Conservation (phyloP, 768 basidiomycete genomes). For the Steccherinum ochraceum region DNA sequence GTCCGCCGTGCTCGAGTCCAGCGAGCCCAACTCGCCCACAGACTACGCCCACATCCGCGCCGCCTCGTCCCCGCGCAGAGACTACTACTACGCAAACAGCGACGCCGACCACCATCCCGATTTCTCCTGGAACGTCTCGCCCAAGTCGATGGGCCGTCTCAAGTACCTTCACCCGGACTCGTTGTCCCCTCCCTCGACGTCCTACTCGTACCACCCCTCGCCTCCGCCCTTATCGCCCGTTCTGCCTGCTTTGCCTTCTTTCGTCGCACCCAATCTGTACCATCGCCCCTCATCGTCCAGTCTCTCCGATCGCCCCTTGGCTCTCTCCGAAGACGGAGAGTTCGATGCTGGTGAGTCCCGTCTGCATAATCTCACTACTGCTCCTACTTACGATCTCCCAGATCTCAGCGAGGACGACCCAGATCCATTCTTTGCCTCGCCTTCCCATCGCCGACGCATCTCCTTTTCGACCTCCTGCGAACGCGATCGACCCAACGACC, state of each 20-base stretch:
- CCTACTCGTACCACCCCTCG: too few species aligned
- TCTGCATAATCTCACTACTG: background rate
- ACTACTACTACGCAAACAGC: background rate
- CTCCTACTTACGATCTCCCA: background rate
- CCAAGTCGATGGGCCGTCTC: background rate
- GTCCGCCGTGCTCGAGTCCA: background rate
- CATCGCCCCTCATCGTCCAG: background rate
- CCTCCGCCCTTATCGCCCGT: too few species aligned
- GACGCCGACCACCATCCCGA: background rate
- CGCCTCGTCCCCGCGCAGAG: background rate
- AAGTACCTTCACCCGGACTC: background rate
- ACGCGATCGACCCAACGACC: background rate
- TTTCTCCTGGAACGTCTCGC: background rate
- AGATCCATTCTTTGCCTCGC: background rate
- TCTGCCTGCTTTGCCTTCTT: too few species aligned
- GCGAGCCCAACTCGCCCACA: background rate
- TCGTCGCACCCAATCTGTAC: background rate
- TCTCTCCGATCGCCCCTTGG: background rate
- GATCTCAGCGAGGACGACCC: background rate
- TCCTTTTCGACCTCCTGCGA: conserved; percentile 9
- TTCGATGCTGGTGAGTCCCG: too few species aligned
- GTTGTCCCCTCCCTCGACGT: background rate
- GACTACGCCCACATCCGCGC: background rate
- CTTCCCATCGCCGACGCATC: conserved; percentile 6
- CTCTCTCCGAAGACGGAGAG: too few species aligned